These are phyloP conservation scores for Circinella umbellata DNA, from an alignment of 371 early-diverging fungal species.

Conservation along the genomic window DNA sequence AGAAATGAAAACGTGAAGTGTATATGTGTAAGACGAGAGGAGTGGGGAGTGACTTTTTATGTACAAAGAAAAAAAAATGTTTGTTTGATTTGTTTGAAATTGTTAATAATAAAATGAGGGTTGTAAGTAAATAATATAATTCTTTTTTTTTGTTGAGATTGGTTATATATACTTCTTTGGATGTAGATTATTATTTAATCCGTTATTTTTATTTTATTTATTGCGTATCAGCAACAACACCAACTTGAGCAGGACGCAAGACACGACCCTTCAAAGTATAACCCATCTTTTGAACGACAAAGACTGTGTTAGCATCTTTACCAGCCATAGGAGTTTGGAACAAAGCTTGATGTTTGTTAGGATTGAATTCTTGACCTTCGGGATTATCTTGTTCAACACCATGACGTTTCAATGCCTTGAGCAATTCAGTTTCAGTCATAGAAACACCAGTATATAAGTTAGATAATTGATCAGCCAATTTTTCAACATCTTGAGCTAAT, in stretches of 20 bases:
- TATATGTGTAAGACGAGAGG: too few relatives aligned
- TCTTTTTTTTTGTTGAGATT: too few relatives aligned
- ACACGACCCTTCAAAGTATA: conserved; percentile 92
- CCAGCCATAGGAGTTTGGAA: conserved; percentile 91
- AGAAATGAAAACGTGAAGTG: too few relatives aligned
- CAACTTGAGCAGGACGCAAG: conserved; percentile 96
- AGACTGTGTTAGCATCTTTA: conserved; percentile 88
- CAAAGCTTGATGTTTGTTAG: conserved; percentile 92
- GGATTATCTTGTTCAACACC: conserved; percentile 87
- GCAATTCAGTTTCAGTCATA: conserved; percentile 87
- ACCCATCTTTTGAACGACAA: conserved; percentile 90
- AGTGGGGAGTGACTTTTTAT: background rate
- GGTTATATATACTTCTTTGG: too few relatives aligned
- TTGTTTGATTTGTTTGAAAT: background rate
- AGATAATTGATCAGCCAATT: conserved; percentile 68
- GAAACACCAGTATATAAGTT: conserved; percentile 88
- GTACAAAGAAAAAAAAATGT: background rate
- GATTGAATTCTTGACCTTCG: conserved; percentile 90
- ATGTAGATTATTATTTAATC: too few relatives aligned
- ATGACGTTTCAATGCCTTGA: conserved; percentile 88
- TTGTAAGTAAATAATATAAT: too few relatives aligned
- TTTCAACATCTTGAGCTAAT: conserved; percentile 47
- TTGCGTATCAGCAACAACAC: conserved; percentile 78
- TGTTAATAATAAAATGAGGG: too few relatives aligned
- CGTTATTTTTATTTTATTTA: conserved; percentile 10